Conservation (phyloP, 2,329 filamentous ascomycete genomes). For the Pyrenophora teres region DNA sequence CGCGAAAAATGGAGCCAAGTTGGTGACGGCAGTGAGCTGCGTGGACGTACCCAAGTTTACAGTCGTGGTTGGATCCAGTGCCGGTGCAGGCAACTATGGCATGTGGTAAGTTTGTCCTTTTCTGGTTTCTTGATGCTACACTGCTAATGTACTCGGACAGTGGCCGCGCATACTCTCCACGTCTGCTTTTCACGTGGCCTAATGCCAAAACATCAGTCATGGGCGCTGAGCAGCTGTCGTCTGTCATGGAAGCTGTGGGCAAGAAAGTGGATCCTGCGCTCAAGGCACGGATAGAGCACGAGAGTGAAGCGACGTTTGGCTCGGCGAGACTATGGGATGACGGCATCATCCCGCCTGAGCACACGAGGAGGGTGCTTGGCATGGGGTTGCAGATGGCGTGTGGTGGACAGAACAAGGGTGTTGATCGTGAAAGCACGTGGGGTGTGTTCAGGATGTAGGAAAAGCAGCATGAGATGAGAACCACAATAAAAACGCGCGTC, state of each 20-base stretch:
- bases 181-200: conserved; percentile 96
- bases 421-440: conserved; percentile 44
- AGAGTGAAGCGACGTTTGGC: conserved; percentile 88
- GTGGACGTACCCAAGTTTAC: conserved; percentile 96
- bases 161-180: conserved; percentile 87
- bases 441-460: conserved; percentile 51
- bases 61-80: conserved; percentile 90
- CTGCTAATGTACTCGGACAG: conserved; percentile 46
- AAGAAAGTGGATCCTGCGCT: conserved; percentile 79
- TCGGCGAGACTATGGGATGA: conserved; percentile 84
- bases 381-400: conserved; percentile 55
- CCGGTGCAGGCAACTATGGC: conserved; percentile 95
- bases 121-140: neutral
- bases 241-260: conserved; percentile 94
- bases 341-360: conserved; percentile 56
- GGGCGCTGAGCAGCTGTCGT: conserved; percentile 88
- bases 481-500: conserved; percentile 7
- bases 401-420: conserved; percentile 44
- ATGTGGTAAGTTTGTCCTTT: conserved; percentile 71
- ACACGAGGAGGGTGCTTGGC: conserved; percentile 56
- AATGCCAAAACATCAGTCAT: conserved; percentile 96
- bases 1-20: conserved; percentile 95
- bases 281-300: conserved; percentile 81
- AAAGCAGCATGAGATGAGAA: neutral
- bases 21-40: conserved; percentile 93